Base-by-base conservation (phyloP, 805 yeast genomes). In the Isabelozyma heimii region DNA sequence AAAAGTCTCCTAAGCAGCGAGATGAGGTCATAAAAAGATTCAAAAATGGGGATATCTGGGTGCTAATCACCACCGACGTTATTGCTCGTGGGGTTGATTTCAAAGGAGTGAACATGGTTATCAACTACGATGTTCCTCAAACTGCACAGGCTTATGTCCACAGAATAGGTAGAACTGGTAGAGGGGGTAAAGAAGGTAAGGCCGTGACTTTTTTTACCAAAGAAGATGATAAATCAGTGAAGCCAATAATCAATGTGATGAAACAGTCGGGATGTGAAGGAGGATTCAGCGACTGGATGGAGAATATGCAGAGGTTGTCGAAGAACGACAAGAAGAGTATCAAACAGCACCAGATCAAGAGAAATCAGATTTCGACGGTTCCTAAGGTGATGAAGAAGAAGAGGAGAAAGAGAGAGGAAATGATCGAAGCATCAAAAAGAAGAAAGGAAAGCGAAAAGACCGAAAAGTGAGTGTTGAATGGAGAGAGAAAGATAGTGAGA, bases 141-240 rank as follows among this genome's bases (percentile, higher is more conserved):
- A 82, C 87, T 41, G 90, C 97, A 0, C 97, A 92, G 67, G 86
- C 97, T 0, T 94, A 94, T 65, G 97, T 94, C 42, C 99, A 94
- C 68, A 83, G 99, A 72, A 89, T 94, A 60, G 99, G 99, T 68
- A 87, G 99, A 77, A 92, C 99, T 2, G 99, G 99, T 57, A 85
- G 99, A 77, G 97, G 90, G 47, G 97, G 96, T 1, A 82, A 87
- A 51, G 60, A 70, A 8, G 99, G 99, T 49, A 79, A 79, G 57
- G 97, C 98, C 0, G 82, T 94, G 15, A 94, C 99, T 0, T 85
- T 91, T 55, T 94, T 88, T 72, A 92, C 99, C 24, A 91, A 91
- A 63, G 96, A 89, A 53, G 99, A 94, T 63, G 69, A 80, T 3
- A 65, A 79, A 48, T 82, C 87, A 2, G 79, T 94, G 42, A 87